These are phyloP conservation scores for Penicillium rolfsii DNA, from an alignment of 2,329 filamentous ascomycete species.

Conservation along the genomic window DNA sequence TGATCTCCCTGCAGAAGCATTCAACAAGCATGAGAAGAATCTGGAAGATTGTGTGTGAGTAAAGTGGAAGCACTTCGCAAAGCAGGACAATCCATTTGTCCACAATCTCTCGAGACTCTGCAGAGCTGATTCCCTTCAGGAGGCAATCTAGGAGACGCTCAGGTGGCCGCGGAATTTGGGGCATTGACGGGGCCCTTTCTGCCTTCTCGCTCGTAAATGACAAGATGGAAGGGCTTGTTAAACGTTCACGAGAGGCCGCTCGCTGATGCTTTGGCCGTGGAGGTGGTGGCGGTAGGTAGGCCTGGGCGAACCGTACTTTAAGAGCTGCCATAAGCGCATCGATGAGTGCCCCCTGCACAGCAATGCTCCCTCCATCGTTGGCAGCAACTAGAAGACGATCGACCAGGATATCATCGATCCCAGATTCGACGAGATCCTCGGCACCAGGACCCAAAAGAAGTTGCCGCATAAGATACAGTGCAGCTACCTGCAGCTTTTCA, in stretches of 20 bases:
- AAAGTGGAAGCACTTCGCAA: constrained; percentile 79
- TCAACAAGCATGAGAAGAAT: constrained; percentile 88
- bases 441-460: constrained; percentile 45
- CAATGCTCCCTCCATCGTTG: constrained; percentile 61
- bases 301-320: constrained; percentile 58
- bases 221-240: constrained; percentile 47
- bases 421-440: constrained; percentile 47
- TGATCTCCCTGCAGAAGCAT: constrained; percentile 80
- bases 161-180: constrained; percentile 50
- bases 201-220: constrained; percentile 52
- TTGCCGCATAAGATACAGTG: constrained; percentile 66
- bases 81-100: constrained; percentile 93
- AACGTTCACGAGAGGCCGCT: constrained; percentile 44
- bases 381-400: constrained; percentile 67
- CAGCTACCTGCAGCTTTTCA: constrained; percentile 70
- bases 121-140: constrained; percentile 75
- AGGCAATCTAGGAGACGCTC: constrained; percentile 79
- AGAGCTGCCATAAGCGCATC: constrained; percentile 76
- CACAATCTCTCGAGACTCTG: constrained; percentile 73
- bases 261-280: constrained; percentile 40
- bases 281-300: constrained; percentile 39
- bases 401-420: constrained; percentile 72
- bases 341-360: constrained; percentile 75
- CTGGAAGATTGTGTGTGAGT: constrained; percentile 83
- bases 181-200: constrained; percentile 42